Conservation (phyloP, 2,329 filamentous ascomycete genomes). For the Claviceps sorghi region DNA sequence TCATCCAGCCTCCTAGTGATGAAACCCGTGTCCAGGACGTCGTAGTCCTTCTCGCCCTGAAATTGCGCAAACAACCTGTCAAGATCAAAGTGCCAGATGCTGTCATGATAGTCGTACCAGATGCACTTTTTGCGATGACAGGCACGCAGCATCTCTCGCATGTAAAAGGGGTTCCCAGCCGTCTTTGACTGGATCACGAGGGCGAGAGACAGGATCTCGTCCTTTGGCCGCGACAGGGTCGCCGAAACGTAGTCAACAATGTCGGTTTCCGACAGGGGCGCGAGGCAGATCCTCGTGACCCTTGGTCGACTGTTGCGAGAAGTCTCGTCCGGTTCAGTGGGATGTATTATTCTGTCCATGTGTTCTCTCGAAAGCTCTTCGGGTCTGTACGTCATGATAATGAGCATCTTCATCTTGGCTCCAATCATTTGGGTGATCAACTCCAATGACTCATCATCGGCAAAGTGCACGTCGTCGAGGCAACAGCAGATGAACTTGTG, state of each 20-base stretch:
- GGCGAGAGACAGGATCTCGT: constrained; percentile 62
- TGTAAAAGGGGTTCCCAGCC: constrained; percentile 77
- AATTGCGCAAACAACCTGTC: constrained; percentile 80
- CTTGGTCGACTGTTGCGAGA: constrained; percentile 34
- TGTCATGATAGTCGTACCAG: constrained; percentile 77
- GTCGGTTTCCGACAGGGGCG: constrained; percentile 62
- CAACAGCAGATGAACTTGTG: constrained; percentile 82
- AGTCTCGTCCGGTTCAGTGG: constrained; percentile 37
- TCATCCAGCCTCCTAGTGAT: constrained; percentile 65
- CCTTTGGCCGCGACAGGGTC: constrained; percentile 59
- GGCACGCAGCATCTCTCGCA: constrained; percentile 77
- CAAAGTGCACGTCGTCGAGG: constrained; percentile 80
- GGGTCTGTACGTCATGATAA: constrained; percentile 63
- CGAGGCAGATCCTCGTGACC: constrained; percentile 56
- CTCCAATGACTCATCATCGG: constrained; percentile 75
- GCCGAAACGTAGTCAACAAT: constrained; percentile 69
- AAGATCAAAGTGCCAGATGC: constrained; percentile 70
- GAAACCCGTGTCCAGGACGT: constrained; percentile 70
- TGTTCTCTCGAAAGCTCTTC: constrained; percentile 46
- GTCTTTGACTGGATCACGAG: constrained; percentile 83
- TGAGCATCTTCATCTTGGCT: constrained; percentile 64
- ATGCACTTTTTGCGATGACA: constrained; percentile 79
- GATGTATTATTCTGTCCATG: constrained; percentile 39
- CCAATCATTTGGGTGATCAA: constrained; percentile 68
- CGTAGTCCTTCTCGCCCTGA: constrained; percentile 60